phyloP scores from a whole-genome alignment of 192 early-diverging fungal genomes.

The Umbelopsis isabellina region DNA sequence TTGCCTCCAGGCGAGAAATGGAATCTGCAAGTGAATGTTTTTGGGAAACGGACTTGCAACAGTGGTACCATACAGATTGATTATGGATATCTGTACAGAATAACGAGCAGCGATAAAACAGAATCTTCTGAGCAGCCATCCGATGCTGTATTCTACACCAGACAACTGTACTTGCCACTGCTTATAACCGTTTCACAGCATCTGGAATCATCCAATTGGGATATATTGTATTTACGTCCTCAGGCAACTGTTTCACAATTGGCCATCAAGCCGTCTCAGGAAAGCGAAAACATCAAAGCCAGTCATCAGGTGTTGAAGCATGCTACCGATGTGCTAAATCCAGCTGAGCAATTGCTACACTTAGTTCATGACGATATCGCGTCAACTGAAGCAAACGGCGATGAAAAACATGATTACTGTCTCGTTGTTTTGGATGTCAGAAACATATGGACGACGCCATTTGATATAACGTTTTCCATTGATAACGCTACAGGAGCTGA shows the following conservation, averaged over 20 bases:
- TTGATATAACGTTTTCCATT: constrained; percentile 73
- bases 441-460: constrained; percentile 72
- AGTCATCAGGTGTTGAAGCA: not conserved
- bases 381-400: not conserved
- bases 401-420: constrained; percentile 66
- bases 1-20: constrained; percentile 54
- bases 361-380: constrained; percentile 14
- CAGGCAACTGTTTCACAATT: not conserved
- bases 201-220: constrained; percentile 64
- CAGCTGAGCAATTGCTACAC: constrained; percentile 19
- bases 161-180: constrained; percentile 68
- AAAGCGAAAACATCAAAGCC: not conserved
- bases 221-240: constrained; percentile 60
- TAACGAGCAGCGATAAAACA: constrained; percentile 17
- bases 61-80: constrained; percentile 73
- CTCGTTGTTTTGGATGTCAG: constrained; percentile 77
- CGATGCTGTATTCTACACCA: constrained; percentile 55
- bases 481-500: constrained; percentile 55
- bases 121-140: not conserved
- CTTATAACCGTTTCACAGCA: constrained; percentile 70
- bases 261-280: not conserved
- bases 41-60: constrained; percentile 71
- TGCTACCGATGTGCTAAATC: not conserved
- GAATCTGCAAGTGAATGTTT: constrained; percentile 65
- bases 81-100: constrained; percentile 62